A percentile compares a stretch with the other conserved stretches of the same genome.
Evolutionary conservation across 2,329 filamentous ascomycete species (phyloP).

Genomic region (Cryphonectria nitschkei): DNA sequence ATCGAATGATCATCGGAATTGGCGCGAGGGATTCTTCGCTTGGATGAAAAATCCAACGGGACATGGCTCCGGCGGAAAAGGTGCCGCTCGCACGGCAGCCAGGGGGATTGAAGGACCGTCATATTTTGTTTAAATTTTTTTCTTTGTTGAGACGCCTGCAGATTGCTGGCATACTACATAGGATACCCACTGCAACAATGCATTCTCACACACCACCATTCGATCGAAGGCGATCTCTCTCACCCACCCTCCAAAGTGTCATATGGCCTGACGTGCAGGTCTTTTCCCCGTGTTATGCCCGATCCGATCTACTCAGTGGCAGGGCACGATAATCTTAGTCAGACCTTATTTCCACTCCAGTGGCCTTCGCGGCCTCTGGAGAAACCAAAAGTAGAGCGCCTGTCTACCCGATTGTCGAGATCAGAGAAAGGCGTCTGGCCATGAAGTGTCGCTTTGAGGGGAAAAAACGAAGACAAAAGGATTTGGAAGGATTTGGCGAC

Average conservation of each 20-base stretch:
- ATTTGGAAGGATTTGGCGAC: no score
- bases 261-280: background rate
- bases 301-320: background rate
- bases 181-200: conserved; percentile 10
- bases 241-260: background rate
- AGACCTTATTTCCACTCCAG: no score
- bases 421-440: no score
- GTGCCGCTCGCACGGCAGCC: background rate
- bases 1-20: background rate
- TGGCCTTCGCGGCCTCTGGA: no score
- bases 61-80: background rate
- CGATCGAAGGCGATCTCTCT: background rate
- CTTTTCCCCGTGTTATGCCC: background rate
- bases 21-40: background rate
- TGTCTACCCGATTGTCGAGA: no score
- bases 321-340: no score
- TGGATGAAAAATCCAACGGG: background rate
- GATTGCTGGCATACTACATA: background rate
- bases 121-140: background rate
- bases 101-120: background rate
- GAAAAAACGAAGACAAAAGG: no score
- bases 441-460: no score
- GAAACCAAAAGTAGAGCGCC: no score
- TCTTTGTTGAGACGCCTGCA: background rate
- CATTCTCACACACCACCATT: background rate